These are phyloP conservation scores for Dittrichia graveolens DNA, from an alignment of 129 eudicot species.

Conservation along the genomic window DNA sequence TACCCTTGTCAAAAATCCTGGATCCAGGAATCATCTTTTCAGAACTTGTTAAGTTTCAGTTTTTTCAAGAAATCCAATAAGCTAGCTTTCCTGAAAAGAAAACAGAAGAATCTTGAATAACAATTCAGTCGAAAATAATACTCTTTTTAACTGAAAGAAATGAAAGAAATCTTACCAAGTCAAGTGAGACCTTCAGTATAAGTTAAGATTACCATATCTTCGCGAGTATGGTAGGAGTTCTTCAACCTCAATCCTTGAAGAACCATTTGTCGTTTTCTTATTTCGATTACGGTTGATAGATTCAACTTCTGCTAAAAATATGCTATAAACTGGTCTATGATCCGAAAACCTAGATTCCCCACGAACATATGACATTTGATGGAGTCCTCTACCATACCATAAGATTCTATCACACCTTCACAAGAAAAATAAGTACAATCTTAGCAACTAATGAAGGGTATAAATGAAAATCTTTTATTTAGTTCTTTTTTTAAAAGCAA, in stretches of 20 bases:
- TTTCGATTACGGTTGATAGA: constrained; percentile 33
- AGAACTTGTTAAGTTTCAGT: constrained; percentile 10
- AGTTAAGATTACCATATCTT: constrained; percentile 49
- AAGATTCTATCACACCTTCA: constrained; percentile 93
- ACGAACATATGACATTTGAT: constrained; percentile 72
- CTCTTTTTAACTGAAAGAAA: background rate
- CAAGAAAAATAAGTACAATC: constrained; percentile 13
- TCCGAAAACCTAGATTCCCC: constrained; percentile 49
- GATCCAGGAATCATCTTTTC: background rate
- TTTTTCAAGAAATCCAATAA: constrained; percentile 17
- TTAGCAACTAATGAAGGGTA: background rate
- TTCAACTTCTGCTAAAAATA: constrained; percentile 44
- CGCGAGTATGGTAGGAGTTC: constrained; percentile 68
- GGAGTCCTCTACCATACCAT: constrained; percentile 84
- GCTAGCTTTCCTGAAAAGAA: constrained; percentile 20
- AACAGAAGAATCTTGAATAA: constrained; percentile 21
- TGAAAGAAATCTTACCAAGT: constrained; percentile 25
- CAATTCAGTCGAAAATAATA: background rate
- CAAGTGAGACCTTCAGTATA: constrained; percentile 30
- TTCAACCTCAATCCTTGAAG: constrained; percentile 76
- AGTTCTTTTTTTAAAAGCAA: background rate
- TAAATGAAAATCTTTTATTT: background rate
- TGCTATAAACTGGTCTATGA: constrained; percentile 46
- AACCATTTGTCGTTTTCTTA: constrained; percentile 29
- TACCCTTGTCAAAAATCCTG: constrained; percentile 8